phyloP scores from a whole-genome alignment of 495 filamentous ascomycete genomes.

The Hypoxylon fuscum region DNA sequence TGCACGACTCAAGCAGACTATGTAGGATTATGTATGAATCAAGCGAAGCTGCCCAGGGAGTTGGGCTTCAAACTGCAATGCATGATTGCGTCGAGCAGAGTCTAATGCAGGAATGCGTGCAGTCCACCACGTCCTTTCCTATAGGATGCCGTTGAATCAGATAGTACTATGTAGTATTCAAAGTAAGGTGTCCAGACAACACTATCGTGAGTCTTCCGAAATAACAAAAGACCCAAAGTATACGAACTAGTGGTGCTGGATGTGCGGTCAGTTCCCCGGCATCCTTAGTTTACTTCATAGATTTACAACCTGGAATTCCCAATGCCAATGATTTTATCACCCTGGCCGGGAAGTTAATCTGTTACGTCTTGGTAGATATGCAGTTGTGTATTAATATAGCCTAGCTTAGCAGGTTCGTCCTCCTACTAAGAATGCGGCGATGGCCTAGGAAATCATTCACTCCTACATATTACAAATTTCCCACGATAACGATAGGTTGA shows the following conservation, averaged over 20 bases:
- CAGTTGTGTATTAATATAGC: slow-evolving; percentile 5
- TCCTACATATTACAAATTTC: slow-evolving; percentile 3
- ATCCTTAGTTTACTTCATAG: slow-evolving; percentile 14
- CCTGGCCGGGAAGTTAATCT: slow-evolving; percentile 2
- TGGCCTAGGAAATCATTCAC: not conserved
- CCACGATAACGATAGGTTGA: not conserved
- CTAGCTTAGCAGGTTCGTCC: slow-evolving; percentile 9
- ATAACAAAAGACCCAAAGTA: slow-evolving; percentile 20
- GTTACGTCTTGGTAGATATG: slow-evolving; percentile 3
- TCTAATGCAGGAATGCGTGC: slow-evolving; percentile 32
- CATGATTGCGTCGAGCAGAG: slow-evolving; percentile 40
- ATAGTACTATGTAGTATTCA: slow-evolving; percentile 5
- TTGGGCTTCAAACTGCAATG: slow-evolving; percentile 42
- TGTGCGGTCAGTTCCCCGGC: slow-evolving; percentile 9
- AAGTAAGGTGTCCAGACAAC: slow-evolving; percentile 8
- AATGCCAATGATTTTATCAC: slow-evolving; percentile 4
- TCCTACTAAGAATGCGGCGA: slow-evolving; percentile 1
- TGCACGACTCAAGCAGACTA: slow-evolving; percentile 34
- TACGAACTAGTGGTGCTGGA: slow-evolving; percentile 15
- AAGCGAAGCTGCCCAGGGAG: slow-evolving; percentile 40
- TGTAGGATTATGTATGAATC: slow-evolving; percentile 34
- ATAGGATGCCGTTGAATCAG: slow-evolving; percentile 27
- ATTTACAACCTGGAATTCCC: not conserved
- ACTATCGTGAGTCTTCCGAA: slow-evolving; percentile 11
- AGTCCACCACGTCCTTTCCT: slow-evolving; percentile 31